Base-by-base conservation (phyloP, 441 rosid genomes). In the Euphorbia corollata region DNA sequence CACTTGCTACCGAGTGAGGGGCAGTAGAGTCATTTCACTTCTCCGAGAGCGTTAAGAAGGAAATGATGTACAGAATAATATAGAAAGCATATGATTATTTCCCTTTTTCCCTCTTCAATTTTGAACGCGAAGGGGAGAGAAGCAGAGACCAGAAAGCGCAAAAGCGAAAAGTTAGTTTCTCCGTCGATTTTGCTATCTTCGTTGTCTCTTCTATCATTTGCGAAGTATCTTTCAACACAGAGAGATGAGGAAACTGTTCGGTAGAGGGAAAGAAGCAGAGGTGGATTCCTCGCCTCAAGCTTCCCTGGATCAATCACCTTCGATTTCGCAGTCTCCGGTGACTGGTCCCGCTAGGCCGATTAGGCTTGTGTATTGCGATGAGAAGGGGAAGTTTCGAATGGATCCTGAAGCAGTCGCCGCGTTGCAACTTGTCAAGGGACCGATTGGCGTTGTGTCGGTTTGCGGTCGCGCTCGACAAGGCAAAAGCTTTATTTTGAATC, bases 401-500 rank as follows among this genome's bases (percentile, higher is more conserved):
- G 99, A 94, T 84, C 96, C 99, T 27, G 98, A 94, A 77, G 99
- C 98, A 5, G 97, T 91, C 36, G 96, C 96, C 5, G 78, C 86
- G 30, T 79, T 94, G 57, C 98, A 87, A 81, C 96, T 94, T 43
- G 97, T 91, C 41, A 91, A 91, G 86, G 98, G 71, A 27, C 99
- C 99, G 13, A 84, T 94, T 23, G 98, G 99, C 22, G 89, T 94
- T 39, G 98, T 91, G 43, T 89, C 99, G 1, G 99, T 94, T 66
- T 91, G 99, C 60, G 98, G 99, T 66, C 90, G 97, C 39, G 87
- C 97, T 79, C 94, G 99, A 38, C 98, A 91, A 80, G 99, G 98
- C 43, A 89, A 91, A 78, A 91, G 96, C 86, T 94, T 81, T 68
- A 88, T 94, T 51, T 73, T 94, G 73, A 94, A 94, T 80, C 97